A percentile compares a stretch with the other conserved stretches of the same genome.
Conservation (phyloP, 2,329 filamentous ascomycete genomes). For the Bimuria novae-zelandiae region DNA sequence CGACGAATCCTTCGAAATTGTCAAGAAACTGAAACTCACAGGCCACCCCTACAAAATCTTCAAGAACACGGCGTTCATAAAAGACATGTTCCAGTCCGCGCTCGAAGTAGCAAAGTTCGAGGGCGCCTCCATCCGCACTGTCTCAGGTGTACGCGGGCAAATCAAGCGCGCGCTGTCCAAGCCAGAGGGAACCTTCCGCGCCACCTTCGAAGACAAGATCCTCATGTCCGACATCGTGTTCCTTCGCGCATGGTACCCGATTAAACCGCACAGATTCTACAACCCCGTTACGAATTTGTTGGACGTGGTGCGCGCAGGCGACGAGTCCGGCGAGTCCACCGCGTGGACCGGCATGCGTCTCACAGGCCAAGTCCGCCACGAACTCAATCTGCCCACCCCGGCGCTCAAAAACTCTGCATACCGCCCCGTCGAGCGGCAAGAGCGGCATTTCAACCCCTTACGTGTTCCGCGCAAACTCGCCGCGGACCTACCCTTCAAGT, state of each 20-base stretch:
- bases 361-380: slow-evolving; percentile 86
- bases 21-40: slow-evolving; percentile 98
- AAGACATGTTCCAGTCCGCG: slow-evolving; percentile 93
- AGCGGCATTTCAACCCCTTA: slow-evolving; percentile 62
- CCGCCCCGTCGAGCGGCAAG: slow-evolving; percentile 61
- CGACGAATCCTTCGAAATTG: slow-evolving; percentile 94
- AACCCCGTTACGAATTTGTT: slow-evolving; percentile 94
- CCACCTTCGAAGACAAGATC: slow-evolving; percentile 98
- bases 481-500: slow-evolving; percentile 86
- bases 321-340: slow-evolving; percentile 40
- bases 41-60: slow-evolving; percentile 96
- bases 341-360: slow-evolving; percentile 90
- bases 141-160: slow-evolving; percentile 92
- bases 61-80: slow-evolving; percentile 98
- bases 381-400: slow-evolving; percentile 75
- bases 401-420: slow-evolving; percentile 85
- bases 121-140: slow-evolving; percentile 92
- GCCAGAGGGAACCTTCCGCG: slow-evolving; percentile 93
- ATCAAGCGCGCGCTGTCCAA: slow-evolving; percentile 95
- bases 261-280: slow-evolving; percentile 95
- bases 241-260: slow-evolving; percentile 92
- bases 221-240: slow-evolving; percentile 97
- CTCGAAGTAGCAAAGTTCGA: slow-evolving; percentile 99
- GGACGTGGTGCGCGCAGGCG: slow-evolving; percentile 51
- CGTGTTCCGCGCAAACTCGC: slow-evolving; percentile 79